Percentiles rank a stretch among this genome's conserved stretches.
Conservation (phyloP, 2,329 filamentous ascomycete species). For the Mariannaea elegans region DNA sequence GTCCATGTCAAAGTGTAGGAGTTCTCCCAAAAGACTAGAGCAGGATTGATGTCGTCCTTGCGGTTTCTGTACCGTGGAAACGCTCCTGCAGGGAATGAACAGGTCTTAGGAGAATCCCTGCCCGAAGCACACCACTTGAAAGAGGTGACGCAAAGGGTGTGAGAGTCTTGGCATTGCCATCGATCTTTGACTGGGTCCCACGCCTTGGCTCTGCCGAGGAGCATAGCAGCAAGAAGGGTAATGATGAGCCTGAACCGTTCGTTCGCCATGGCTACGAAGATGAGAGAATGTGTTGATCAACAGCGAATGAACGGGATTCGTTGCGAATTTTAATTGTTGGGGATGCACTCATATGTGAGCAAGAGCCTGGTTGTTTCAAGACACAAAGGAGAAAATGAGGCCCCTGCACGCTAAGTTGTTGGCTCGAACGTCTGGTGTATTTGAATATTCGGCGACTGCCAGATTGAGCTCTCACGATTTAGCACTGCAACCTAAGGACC, state of each 20-base stretch:
- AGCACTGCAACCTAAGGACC: too few species aligned
- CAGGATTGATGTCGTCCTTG: conserved; percentile 16
- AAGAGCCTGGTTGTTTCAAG: too few species aligned
- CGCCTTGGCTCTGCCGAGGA: conserved; percentile 5
- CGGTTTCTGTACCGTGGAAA: conserved; percentile 14
- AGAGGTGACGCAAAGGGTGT: conserved; percentile 29
- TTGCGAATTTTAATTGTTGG: neutral
- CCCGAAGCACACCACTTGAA: conserved; percentile 31
- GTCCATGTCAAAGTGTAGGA: conserved; percentile 28
- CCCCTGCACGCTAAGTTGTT: too few species aligned
- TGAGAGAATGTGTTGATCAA: neutral
- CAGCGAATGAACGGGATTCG: neutral
- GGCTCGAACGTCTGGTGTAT: too few species aligned
- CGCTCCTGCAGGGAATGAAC: conserved; percentile 18
- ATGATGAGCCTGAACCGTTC: conserved; percentile 10
- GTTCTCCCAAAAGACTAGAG: conserved; percentile 28
- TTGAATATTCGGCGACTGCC: too few species aligned
- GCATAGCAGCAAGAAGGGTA: neutral
- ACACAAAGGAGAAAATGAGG: too few species aligned
- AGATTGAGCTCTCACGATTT: too few species aligned
- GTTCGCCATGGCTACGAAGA: neutral
- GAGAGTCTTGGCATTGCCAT: conserved; percentile 27
- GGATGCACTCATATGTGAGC: too few species aligned
- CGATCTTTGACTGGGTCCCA: conserved; percentile 20
- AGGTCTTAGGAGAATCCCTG: conserved; percentile 18